phyloP scores from a whole-genome alignment of 2,329 filamentous ascomycete genomes.

The Plectosphaerella plurivora region DNA sequence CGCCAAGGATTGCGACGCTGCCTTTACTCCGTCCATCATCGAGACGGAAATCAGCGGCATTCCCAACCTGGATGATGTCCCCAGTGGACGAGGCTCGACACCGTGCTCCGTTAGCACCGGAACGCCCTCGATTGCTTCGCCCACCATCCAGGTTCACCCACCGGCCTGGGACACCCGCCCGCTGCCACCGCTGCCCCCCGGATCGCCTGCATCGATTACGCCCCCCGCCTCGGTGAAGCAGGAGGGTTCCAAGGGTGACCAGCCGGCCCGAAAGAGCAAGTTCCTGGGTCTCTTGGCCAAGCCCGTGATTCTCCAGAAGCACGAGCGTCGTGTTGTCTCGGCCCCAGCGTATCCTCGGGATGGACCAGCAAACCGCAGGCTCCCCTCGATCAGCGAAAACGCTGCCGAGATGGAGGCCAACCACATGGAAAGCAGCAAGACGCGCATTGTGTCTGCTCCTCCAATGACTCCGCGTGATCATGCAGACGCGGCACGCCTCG shows the following conservation, averaged over 20 bases:
- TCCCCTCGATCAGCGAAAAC: constrained; percentile 48
- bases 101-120: constrained; percentile 38
- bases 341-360: constrained; percentile 43
- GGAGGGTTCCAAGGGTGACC: background rate
- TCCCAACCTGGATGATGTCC: constrained; percentile 24
- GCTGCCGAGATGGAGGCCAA: background rate
- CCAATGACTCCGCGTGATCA: constrained; percentile 18
- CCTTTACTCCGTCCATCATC: constrained; percentile 68
- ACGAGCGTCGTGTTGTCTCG: constrained; percentile 45
- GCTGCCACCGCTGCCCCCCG: constrained; percentile 42
- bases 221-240: background rate
- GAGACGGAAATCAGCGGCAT: constrained; percentile 24
- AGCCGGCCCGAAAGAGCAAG: background rate
- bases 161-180: constrained; percentile 42
- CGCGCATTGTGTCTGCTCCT: constrained; percentile 41
- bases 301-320: constrained; percentile 23
- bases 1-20: constrained; percentile 81
- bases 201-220: background rate
- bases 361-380: constrained; percentile 28
- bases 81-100: constrained; percentile 28
- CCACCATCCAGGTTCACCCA: constrained; percentile 18
- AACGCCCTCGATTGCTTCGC: constrained; percentile 19
- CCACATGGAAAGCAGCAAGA: constrained; percentile 21
- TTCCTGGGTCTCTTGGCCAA: constrained; percentile 15
- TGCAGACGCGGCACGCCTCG: constrained; percentile 30